Percentiles rank a stretch among this genome's conserved stretches.
Conservation (phyloP, 23 red algal species). For the Agarophyton chilense region DNA sequence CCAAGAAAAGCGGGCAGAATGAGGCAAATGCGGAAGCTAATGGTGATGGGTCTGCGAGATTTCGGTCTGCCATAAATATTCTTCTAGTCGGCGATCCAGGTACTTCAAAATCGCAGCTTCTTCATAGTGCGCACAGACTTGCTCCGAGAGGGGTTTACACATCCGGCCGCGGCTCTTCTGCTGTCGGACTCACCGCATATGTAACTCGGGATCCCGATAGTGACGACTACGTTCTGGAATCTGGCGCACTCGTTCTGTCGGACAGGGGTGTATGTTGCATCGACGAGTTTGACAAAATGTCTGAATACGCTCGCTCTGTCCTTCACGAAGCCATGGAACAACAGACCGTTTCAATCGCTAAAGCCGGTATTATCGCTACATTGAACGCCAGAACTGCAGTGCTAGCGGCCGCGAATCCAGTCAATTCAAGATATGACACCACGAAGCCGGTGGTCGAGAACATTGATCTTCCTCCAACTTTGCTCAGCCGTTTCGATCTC, state of each 20-base stretch:
- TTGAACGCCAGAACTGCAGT: slow-evolving; percentile 96
- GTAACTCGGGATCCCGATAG: slow-evolving; percentile 92
- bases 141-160: slow-evolving; percentile 98
- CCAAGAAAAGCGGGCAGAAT: slow-evolving; percentile 44
- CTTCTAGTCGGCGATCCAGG: slow-evolving; percentile 97
- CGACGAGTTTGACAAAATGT: slow-evolving; percentile 99
- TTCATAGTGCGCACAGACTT: slow-evolving; percentile 91
- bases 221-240: slow-evolving; percentile 93
- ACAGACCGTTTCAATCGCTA: slow-evolving; percentile 98
- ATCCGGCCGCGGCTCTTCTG: slow-evolving; percentile 95
- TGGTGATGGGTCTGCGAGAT: slow-evolving; percentile 71
- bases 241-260: slow-evolving; percentile 94
- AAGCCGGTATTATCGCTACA: slow-evolving; percentile 97
- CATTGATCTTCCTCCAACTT: slow-evolving; percentile 97
- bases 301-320: slow-evolving; percentile 90
- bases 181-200: slow-evolving; percentile 97
- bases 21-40: slow-evolving; percentile 57
- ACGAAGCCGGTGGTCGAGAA: slow-evolving; percentile 92
- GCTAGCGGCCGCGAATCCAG: slow-evolving; percentile 97
- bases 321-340: slow-evolving; percentile 99
- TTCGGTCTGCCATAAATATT: slow-evolving; percentile 94
- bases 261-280: slow-evolving; percentile 97
- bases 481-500: slow-evolving; percentile 94
- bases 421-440: slow-evolving; percentile 90
- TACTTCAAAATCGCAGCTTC: slow-evolving; percentile 88